Evolutionary conservation across 2,329 filamentous ascomycete genomes (phyloP).

Genomic region (Chaetothyriales sp.): DNA sequence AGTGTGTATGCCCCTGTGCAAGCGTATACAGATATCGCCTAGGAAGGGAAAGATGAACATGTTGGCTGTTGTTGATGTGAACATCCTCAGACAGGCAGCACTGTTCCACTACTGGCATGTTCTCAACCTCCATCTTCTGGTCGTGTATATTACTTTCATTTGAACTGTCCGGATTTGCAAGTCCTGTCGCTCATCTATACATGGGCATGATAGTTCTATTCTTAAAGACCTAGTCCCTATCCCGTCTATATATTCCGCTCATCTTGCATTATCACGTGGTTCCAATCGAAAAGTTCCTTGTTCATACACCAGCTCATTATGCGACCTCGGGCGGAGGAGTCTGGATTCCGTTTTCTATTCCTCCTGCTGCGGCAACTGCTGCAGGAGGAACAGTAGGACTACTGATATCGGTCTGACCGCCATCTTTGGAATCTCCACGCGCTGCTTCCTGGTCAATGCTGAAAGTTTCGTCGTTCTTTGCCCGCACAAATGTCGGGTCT

Average conservation of each 20-base stretch:
- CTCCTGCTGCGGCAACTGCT: background rate
- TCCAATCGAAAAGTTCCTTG: background rate
- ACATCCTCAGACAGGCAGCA: too few species aligned
- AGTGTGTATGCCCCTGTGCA: background rate
- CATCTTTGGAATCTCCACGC: background rate
- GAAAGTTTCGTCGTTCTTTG: background rate
- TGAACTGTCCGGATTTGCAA: too few species aligned
- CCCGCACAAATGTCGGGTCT: slow-evolving; percentile 21
- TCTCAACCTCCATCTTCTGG: too few species aligned
- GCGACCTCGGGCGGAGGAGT: background rate
- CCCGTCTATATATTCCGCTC: background rate
- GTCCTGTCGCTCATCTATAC: too few species aligned
- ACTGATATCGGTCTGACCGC: background rate
- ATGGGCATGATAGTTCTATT: too few species aligned
- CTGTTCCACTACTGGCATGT: too few species aligned
- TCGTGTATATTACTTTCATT: too few species aligned
- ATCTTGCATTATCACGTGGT: background rate
- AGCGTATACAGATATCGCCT: too few species aligned
- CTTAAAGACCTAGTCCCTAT: too few species aligned
- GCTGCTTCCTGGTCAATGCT: background rate
- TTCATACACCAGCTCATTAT: background rate
- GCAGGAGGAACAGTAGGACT: background rate
- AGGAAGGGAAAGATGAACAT: too few species aligned
- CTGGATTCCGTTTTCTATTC: background rate
- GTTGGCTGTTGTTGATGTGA: too few species aligned